A percentile compares a stretch with the other conserved stretches of the same genome.
Conservation (phyloP, 352 stramenopile species). For the Globisporangium alternatum region DNA sequence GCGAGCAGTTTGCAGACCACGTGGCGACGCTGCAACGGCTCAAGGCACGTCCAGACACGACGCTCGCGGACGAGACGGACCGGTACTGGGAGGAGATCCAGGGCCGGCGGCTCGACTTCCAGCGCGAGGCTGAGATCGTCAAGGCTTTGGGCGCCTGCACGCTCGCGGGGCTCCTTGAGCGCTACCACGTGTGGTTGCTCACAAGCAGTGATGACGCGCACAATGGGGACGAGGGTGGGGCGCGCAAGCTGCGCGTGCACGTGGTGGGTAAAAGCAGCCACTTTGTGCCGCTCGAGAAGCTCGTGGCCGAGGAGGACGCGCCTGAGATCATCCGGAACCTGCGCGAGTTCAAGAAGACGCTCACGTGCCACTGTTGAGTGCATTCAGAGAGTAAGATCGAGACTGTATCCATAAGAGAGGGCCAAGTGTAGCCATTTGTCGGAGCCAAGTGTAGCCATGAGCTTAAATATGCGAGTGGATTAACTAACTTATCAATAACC, state of each 20-base stretch:
- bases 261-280: slow-evolving; percentile 64
- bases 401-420: background rate
- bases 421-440: background rate
- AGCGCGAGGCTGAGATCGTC: slow-evolving; percentile 46
- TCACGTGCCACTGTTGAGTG: slow-evolving; percentile 47
- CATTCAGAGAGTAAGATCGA: background rate
- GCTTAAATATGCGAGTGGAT: slow-evolving; percentile 8
- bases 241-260: slow-evolving; percentile 68
- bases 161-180: slow-evolving; percentile 31
- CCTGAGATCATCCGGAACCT: slow-evolving; percentile 63
- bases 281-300: slow-evolving; percentile 56
- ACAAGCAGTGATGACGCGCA: background rate
- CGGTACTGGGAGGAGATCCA: slow-evolving; percentile 81
- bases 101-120: slow-evolving; percentile 54
- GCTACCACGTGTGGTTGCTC: slow-evolving; percentile 62
- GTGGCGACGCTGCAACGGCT: slow-evolving; percentile 42
- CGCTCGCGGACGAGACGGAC: slow-evolving; percentile 49
- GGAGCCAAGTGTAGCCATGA: background rate
- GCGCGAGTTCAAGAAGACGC: slow-evolving; percentile 52
- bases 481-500: background rate
- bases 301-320: slow-evolving; percentile 42
- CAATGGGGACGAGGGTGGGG: slow-evolving; percentile 5
- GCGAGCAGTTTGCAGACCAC: slow-evolving; percentile 35
- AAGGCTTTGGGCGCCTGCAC: slow-evolving; percentile 40
- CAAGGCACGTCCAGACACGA: slow-evolving; percentile 47